Conservation (phyloP, 208 protist genomes). For the Acanthamoeba royreba region DNA sequence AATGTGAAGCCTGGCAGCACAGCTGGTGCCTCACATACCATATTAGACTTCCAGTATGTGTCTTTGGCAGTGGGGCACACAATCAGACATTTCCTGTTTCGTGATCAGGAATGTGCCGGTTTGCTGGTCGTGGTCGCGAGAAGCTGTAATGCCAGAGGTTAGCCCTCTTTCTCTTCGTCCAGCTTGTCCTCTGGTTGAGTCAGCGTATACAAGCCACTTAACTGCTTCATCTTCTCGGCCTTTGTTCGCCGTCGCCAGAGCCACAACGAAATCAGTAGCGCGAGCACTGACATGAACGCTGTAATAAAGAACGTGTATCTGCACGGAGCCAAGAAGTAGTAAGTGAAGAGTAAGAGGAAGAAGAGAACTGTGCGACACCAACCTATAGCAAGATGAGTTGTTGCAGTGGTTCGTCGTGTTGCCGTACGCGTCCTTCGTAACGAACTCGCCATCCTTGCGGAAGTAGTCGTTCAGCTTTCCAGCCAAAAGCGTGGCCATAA, state of each 20-base stretch:
- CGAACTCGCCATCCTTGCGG: not conserved
- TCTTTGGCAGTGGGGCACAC: no score
- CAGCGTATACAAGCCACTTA: no score
- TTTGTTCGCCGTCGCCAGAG: not conserved
- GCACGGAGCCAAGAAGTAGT: not conserved
- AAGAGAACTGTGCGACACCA: not conserved
- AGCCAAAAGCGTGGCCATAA: not conserved
- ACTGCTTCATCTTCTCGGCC: not conserved
- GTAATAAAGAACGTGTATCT: not conserved
- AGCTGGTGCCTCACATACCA: no score
- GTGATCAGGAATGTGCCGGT: no score
- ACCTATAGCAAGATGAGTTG: not conserved
- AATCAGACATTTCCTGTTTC: no score
- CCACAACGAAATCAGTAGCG: not conserved
- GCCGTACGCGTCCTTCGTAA: not conserved
- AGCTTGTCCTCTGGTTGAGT: no score
- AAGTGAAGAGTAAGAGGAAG: not conserved
- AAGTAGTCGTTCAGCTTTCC: not conserved
- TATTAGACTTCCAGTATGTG: no score
- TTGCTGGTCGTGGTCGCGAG: no score
- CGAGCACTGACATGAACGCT: not conserved
- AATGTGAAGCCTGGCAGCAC: no score
- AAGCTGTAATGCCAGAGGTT: no score
- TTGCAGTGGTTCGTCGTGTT: not conserved
- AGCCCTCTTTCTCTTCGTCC: no score